Conservation (phyloP, 2,329 filamentous ascomycete genomes). For the Trichoderma harzianum region DNA sequence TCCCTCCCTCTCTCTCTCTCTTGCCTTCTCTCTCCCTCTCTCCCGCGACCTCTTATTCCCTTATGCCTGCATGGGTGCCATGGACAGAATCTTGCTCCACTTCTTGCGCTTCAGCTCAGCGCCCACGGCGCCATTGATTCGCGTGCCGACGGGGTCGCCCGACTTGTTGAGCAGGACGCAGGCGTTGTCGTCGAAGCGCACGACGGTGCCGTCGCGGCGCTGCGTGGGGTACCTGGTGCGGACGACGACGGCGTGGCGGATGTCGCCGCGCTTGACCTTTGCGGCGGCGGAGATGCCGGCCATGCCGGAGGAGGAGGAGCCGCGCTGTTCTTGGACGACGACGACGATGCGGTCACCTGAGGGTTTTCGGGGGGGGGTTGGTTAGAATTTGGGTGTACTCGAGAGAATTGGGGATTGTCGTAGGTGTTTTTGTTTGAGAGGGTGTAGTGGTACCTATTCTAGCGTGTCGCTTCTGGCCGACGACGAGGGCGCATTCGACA, state of each 20-base stretch:
- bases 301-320: slow-evolving; percentile 67
- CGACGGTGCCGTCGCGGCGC: slow-evolving; percentile 81
- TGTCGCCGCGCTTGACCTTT: slow-evolving; percentile 94
- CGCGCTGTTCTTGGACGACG: slow-evolving; percentile 94
- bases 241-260: slow-evolving; percentile 92
- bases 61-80: slow-evolving; percentile 71
- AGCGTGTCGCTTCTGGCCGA: slow-evolving; percentile 85
- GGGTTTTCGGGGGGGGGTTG: slow-evolving; percentile 14
- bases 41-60: not conserved
- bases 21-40: not conserved
- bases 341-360: slow-evolving; percentile 94
- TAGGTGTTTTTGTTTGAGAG: too few relatives aligned
- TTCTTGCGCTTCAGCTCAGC: slow-evolving; percentile 85
- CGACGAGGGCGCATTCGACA: slow-evolving; percentile 91
- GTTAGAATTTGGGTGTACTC: not conserved
- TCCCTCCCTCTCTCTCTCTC: not conserved
- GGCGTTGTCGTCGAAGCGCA: slow-evolving; percentile 96
- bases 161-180: slow-evolving; percentile 97
- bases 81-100: slow-evolving; percentile 97
- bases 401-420: not conserved
- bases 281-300: slow-evolving; percentile 72
- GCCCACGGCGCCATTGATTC: slow-evolving; percentile 89
- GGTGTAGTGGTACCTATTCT: slow-evolving; percentile 65
- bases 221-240: slow-evolving; percentile 85
- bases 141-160: slow-evolving; percentile 89